Evolutionary conservation across 495 filamentous ascomycete species (phyloP).

Genomic region (Stereocaulon alpinum): DNA sequence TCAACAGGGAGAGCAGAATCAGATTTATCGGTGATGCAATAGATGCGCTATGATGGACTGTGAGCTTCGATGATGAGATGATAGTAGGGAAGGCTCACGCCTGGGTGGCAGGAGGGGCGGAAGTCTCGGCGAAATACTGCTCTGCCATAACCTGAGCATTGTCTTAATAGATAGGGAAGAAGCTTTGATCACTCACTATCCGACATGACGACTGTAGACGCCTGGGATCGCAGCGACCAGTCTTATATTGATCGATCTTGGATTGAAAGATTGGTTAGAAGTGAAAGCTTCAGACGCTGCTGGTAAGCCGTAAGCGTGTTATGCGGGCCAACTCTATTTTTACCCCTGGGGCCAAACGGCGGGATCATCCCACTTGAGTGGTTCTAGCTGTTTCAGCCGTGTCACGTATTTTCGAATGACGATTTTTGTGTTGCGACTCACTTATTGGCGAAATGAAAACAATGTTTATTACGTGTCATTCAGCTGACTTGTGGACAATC

Average conservation of each 20-base stretch:
- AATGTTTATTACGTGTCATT: not conserved
- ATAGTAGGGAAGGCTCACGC: slow-evolving; percentile 10
- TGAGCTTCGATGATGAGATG: not conserved
- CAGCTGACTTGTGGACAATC: not conserved
- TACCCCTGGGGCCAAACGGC: not conserved
- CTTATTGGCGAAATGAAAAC: not conserved
- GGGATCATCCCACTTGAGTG: slow-evolving; percentile 1
- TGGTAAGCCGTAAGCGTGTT: not conserved
- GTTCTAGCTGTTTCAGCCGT: slow-evolving; percentile 7
- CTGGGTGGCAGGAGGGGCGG: slow-evolving; percentile 10
- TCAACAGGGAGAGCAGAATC: slow-evolving; percentile 57
- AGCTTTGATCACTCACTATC: slow-evolving; percentile 14
- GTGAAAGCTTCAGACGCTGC: not conserved
- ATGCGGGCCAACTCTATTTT: slow-evolving; percentile 7
- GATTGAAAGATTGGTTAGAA: slow-evolving; percentile 5
- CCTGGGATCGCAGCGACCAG: not conserved
- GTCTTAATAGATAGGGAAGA: not conserved
- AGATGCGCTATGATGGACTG: slow-evolving; percentile 35
- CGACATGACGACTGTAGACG: slow-evolving; percentile 9
- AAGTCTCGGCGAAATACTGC: not conserved
- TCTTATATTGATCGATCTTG: not conserved
- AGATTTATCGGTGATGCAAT: slow-evolving; percentile 72
- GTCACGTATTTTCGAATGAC: not conserved
- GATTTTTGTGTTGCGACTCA: not conserved
- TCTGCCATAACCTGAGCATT: slow-evolving; percentile 7